phyloP scores from a whole-genome alignment of 1,284 basidiomycete genomes.

The Ceratobasidium sp. region DNA sequence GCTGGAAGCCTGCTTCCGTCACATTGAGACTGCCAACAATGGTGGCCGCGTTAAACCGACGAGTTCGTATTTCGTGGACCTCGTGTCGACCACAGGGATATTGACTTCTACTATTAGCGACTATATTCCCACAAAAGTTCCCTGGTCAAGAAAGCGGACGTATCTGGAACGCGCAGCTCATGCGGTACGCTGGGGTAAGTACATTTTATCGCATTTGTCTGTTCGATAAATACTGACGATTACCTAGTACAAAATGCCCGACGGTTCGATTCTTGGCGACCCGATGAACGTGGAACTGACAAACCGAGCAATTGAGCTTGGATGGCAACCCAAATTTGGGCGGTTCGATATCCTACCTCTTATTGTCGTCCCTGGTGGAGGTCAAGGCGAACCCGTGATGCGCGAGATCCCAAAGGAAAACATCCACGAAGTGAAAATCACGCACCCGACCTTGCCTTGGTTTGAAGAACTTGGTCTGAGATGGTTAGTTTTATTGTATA shows the following conservation, averaged over 20 bases:
- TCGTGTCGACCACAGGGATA: background rate
- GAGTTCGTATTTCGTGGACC: background rate
- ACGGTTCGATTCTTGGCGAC: constrained; percentile 27
- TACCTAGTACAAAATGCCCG: constrained; percentile 34
- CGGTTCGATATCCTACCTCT: constrained; percentile 30
- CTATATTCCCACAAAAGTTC: constrained; percentile 38
- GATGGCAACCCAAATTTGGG: constrained; percentile 29
- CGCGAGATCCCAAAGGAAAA: constrained; percentile 31
- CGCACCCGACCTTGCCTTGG: constrained; percentile 32
- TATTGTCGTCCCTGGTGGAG: constrained; percentile 29
- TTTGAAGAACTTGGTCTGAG: constrained; percentile 30
- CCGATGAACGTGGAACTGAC: constrained; percentile 32
- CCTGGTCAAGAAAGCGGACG: constrained; percentile 23
- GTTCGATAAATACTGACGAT: background rate
- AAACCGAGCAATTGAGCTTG: constrained; percentile 32
- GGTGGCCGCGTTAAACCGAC: constrained; percentile 34
- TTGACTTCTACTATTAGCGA: constrained; percentile 1
- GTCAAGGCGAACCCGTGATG: constrained; percentile 34
- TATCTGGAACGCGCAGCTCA: constrained; percentile 36
- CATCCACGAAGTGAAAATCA: constrained; percentile 37
- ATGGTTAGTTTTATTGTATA: constrained; percentile 19
- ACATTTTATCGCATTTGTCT: background rate
- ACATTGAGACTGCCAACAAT: constrained; percentile 32
- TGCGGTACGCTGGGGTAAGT: constrained; percentile 33
- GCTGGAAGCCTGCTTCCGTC: constrained; percentile 32